These are phyloP conservation scores for Fusarium pseudocircinatum DNA, from an alignment of 2,329 filamentous ascomycete genomes.

Conservation along the genomic window DNA sequence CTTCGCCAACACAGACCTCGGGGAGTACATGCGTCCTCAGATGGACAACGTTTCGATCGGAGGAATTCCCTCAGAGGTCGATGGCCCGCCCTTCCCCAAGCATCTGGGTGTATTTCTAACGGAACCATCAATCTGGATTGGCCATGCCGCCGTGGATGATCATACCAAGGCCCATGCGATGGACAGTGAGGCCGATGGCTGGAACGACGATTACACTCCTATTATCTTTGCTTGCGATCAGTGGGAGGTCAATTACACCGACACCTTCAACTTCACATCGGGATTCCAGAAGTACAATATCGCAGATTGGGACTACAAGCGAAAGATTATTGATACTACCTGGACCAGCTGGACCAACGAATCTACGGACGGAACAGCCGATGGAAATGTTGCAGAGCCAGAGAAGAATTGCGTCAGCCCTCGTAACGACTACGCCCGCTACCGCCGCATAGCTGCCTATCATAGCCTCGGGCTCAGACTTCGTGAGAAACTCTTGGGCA, in stretches of 20 bases:
- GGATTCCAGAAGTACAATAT: slow-evolving; percentile 30
- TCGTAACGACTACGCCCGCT: not conserved
- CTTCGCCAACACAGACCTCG: slow-evolving; percentile 2
- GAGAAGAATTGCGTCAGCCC: slow-evolving; percentile 33
- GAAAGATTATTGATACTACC: slow-evolving; percentile 33
- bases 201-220: slow-evolving; percentile 25
- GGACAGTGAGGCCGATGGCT: not conserved
- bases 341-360: not conserved
- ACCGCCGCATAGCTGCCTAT: slow-evolving; percentile 28
- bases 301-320: slow-evolving; percentile 9
- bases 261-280: slow-evolving; percentile 21
- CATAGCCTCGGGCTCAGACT: slow-evolving; percentile 23
- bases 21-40: slow-evolving; percentile 32
- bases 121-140: slow-evolving; percentile 34
- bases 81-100: slow-evolving; percentile 4
- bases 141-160: slow-evolving; percentile 23
- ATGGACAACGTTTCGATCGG: not conserved
- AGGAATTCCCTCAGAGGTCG: not conserved
- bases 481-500: slow-evolving; percentile 5
- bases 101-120: slow-evolving; percentile 31
- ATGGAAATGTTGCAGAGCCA: slow-evolving; percentile 18
- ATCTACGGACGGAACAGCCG: slow-evolving; percentile 20
- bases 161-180: not conserved
- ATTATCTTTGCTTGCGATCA: slow-evolving; percentile 36
- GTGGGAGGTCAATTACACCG: slow-evolving; percentile 35